Base-by-base conservation (phyloP, 257 asterid genomes). In the Parsonsia alboflavescens region DNA sequence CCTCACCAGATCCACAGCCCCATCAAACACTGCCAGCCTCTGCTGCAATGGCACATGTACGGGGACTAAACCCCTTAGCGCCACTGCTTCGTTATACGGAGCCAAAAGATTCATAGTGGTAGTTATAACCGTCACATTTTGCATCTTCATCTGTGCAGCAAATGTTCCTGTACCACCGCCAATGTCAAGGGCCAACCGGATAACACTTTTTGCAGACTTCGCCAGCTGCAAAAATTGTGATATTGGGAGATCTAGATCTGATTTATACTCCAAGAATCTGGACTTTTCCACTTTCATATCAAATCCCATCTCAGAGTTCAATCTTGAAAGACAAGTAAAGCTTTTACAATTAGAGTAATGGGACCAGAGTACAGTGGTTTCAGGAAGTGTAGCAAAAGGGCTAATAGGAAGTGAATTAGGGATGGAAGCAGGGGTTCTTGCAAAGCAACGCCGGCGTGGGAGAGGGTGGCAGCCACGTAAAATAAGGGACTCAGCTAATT, bases 131-230 rank as follows among this genome's bases (percentile, higher is more conserved):
- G 97, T 92, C 70, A 88, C 97, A 65, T 90, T 92, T 16, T 75
- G 88, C 80, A 89, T 85, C 93, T 89, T 92, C 99, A 94, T 90
- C 53, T 90, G 97, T 0, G 98, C 98, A 0, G 98, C 99, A 68
- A 94, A 94, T 22, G 98, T 92, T 0, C 97, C 99, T 0, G 93
- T 87, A 21, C 98, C 99, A 67, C 99, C 97, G 2, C 99, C 99
- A 41, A 94, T 72, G 68, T 94, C 99, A 42, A 92, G 80, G 2
- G 86, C 97, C 0, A 93, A 83, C 78, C 97, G 73, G 70, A 93
- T 83, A 5, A 78, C 89, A 46, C 82, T 75, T 13, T 71, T 85
- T 5, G 94, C 82, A 7, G 90, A 65, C 70, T 79, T 82, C 0
- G 94, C 83, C 0, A 92, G 78, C 80, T 92, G 87, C 41, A 95